These are phyloP conservation scores for Atractiella rhizophila DNA, from an alignment of 768 basidiomycete genomes.

Conservation along the genomic window DNA sequence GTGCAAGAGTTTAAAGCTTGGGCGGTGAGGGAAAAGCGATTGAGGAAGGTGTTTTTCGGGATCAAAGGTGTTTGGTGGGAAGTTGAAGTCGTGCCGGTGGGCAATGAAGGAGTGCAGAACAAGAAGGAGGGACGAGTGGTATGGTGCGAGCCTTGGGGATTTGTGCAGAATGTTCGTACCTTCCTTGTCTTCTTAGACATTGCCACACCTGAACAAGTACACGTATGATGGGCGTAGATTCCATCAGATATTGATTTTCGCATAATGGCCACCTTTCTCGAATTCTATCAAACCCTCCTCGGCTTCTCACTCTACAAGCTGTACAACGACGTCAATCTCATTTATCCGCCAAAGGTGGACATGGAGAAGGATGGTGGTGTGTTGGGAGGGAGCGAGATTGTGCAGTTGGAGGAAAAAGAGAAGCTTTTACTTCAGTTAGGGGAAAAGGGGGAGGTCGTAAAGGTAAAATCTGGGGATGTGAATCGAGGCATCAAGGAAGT, in stretches of 20 bases:
- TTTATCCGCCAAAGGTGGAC: constrained; percentile 88
- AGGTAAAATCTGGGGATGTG: constrained; percentile 20
- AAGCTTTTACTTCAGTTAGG: no score
- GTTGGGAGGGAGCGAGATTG: constrained; percentile 67
- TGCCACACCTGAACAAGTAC: not conserved
- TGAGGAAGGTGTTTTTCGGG: constrained; percentile 77
- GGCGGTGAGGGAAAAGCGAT: constrained; percentile 56
- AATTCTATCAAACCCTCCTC: constrained; percentile 86
- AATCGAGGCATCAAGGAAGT: constrained; percentile 21
- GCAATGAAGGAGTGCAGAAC: no score
- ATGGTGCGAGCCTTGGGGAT: constrained; percentile 93
- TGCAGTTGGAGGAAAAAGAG: constrained; percentile 37
- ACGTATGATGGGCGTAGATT: constrained; percentile 30
- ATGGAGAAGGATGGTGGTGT: constrained; percentile 50
- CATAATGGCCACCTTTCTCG: constrained; percentile 92
- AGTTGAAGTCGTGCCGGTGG: constrained; percentile 70
- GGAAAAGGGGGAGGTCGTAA: constrained; percentile 17
- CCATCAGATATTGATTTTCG: constrained; percentile 89
- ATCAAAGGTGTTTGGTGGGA: constrained; percentile 98
- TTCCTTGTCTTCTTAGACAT: not conserved
- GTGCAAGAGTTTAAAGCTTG: constrained; percentile 99
- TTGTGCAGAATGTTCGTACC: constrained; percentile 59
- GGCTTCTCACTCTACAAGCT: constrained; percentile 93
- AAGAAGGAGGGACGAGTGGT: constrained; percentile 77
- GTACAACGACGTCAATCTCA: constrained; percentile 74